Evolutionary conservation across 768 basidiomycete species (phyloP).

Genomic region (Fistulinella prunicolor): DNA sequence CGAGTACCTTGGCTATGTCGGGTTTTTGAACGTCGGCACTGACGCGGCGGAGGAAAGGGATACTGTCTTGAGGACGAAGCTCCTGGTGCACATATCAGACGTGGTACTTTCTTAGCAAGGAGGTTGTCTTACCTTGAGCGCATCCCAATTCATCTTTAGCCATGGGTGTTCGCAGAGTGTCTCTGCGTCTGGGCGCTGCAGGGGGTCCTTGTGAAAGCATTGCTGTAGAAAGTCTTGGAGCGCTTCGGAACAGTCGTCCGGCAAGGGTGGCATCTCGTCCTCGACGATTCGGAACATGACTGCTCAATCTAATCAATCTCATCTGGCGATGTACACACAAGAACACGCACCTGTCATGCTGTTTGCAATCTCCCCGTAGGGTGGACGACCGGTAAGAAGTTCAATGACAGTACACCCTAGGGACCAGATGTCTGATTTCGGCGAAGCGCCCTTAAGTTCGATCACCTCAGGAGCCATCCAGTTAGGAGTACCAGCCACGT

Average conservation of each 20-base stretch:
- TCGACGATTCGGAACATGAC: constrained; percentile 99
- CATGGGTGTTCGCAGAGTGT: constrained; percentile 87
- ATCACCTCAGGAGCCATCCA: constrained; percentile 99
- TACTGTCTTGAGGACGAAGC: constrained; percentile 88
- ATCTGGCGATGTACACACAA: neutral
- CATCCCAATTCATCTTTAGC: constrained; percentile 78
- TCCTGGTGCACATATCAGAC: constrained; percentile 43
- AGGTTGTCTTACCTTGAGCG: constrained; percentile 58
- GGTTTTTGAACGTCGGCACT: constrained; percentile 81
- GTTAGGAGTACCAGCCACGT: constrained; percentile 92
- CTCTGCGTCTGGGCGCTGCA: constrained; percentile 78
- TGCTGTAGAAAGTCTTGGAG: constrained; percentile 76
- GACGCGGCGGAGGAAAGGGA: constrained; percentile 91
- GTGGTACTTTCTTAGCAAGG: neutral
- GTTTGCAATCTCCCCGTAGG: constrained; percentile 86
- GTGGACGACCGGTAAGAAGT: constrained; percentile 87
- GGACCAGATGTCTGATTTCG: constrained; percentile 95
- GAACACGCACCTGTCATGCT: constrained; percentile 77
- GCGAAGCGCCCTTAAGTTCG: constrained; percentile 88
- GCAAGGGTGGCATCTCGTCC: constrained; percentile 84
- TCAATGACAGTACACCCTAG: constrained; percentile 94
- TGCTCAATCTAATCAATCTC: constrained; percentile 26
- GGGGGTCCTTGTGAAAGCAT: constrained; percentile 90
- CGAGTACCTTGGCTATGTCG: constrained; percentile 54
- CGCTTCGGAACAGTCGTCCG: constrained; percentile 71